Percentiles rank a stretch among this genome's conserved stretches.
Conservation (phyloP, 345 rosid genomes). For the Camelina hispida region DNA sequence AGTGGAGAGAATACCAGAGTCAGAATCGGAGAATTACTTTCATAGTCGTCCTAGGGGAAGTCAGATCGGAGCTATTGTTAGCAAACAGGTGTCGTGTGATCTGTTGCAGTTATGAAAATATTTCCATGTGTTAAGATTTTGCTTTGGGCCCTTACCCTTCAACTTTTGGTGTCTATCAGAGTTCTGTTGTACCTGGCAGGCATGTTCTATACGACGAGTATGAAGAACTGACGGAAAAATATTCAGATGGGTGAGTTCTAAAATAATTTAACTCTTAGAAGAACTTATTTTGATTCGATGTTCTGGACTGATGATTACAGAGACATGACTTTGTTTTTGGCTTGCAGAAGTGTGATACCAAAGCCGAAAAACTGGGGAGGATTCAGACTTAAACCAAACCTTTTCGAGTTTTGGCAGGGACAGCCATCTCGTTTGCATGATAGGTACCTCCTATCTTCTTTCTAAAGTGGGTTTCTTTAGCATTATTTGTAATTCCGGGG, state of each 20-base stretch:
- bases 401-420: slow-evolving; percentile 96
- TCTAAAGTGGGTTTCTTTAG: neutral
- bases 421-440: slow-evolving; percentile 86
- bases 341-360: slow-evolving; percentile 76
- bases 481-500: neutral
- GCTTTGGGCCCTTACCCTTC: neutral
- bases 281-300: neutral
- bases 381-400: slow-evolving; percentile 79
- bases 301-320: neutral
- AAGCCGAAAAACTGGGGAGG: slow-evolving; percentile 96
- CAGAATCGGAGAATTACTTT: slow-evolving; percentile 84
- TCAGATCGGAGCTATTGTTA: slow-evolving; percentile 93
- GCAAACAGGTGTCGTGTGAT: slow-evolving; percentile 68
- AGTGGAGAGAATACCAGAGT: slow-evolving; percentile 74
- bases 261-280: neutral
- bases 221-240: slow-evolving; percentile 66
- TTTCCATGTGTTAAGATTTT: neutral
- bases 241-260: slow-evolving; percentile 69
- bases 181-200: slow-evolving; percentile 76
- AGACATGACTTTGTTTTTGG: slow-evolving; percentile 24
- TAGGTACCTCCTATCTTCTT: slow-evolving; percentile 43
- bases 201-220: slow-evolving; percentile 68
- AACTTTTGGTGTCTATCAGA: slow-evolving; percentile 53
- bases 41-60: slow-evolving; percentile 96
- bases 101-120: slow-evolving; percentile 7